Evolutionary conservation across 768 basidiomycete genomes (phyloP).

Genomic region (Pleurotus pulmonarius): DNA sequence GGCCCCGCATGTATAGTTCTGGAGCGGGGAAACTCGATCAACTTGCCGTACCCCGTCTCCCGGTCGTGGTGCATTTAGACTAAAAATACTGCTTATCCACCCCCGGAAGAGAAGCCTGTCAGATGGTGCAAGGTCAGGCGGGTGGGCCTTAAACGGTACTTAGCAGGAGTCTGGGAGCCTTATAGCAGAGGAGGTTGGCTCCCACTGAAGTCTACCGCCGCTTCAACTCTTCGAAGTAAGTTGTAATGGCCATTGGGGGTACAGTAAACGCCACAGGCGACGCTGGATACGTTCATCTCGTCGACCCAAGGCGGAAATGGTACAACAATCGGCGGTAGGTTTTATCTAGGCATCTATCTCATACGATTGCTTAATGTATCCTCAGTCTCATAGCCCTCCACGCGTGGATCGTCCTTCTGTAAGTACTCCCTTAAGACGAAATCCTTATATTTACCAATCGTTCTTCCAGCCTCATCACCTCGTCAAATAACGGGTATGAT

Average conservation of each 20-base stretch:
- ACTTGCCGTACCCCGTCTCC: too few species aligned
- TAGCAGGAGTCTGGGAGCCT: too few species aligned
- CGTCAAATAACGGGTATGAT: conserved; percentile 73
- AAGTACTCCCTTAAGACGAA: conserved; percentile 15
- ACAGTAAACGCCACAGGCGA: conserved; percentile 28
- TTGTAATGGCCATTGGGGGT: conserved; percentile 51
- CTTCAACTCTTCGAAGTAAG: too few species aligned
- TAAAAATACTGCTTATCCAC: too few species aligned
- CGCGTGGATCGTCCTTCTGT: conserved; percentile 69
- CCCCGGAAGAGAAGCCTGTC: too few species aligned
- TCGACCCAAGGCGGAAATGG: conserved; percentile 70
- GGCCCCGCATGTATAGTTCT: too few species aligned
- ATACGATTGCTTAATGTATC: not conserved
- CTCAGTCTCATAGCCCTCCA: conserved; percentile 57
- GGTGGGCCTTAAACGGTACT: too few species aligned
- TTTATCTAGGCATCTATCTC: not conserved
- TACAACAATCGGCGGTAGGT: conserved; percentile 69
- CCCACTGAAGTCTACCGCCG: too few species aligned
- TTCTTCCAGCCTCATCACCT: conserved; percentile 61
- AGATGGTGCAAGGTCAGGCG: too few species aligned
- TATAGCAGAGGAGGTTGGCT: too few species aligned
- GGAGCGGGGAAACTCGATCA: too few species aligned
- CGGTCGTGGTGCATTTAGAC: too few species aligned
- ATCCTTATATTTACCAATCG: not conserved
- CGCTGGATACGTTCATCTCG: conserved; percentile 45